Base-by-base conservation (phyloP, 1,284 basidiomycete genomes). In the Trichosporon asahii region DNA sequence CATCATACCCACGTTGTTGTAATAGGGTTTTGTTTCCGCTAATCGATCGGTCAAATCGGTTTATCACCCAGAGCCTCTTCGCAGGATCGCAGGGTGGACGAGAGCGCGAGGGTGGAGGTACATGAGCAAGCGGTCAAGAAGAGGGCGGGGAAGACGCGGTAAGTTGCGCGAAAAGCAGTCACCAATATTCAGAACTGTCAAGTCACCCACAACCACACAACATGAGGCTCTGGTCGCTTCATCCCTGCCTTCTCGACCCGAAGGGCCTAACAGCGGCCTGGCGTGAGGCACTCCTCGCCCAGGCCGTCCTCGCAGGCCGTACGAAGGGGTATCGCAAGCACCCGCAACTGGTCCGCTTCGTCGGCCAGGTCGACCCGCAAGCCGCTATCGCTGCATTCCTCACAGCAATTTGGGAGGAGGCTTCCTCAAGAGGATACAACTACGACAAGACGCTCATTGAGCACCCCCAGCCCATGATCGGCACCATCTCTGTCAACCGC, bases 181-280 rank as follows among this genome's bases (percentile, higher is more conserved):
- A 53, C 49, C 49, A 53, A 21, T 25, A 23, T 25, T 53, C 49
- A 23, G 49, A 4, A 53, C 49, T 23, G 49, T 18, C 49, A 53
- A 53, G 21, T 53, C 49, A 2, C 23, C 21, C 49, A 23, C 21
- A 5, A 44, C 18, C 15, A 18, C 15, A 44, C 40, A n/a, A n/a
- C 40, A 68, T 68, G 68, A 53, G 68, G 35, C 64, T 68, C 23
- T 68, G 68, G 68, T 68, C 68, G n/a, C 40, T 68, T 11, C 18
- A 64, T 64, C 68, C 68, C 9, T 55, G 64, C 8, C 64, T 68
- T 3, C 64, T 68, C n/a, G 68, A 68, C 37, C 64, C 53, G 18
- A 57, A 53, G 6, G 68, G 64, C 11, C 37, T 68, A 25, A 65
- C 65, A 3, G 68, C 68, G 2, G 65, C 53, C n/a, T 65, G 68